Evolutionary conservation across 2,329 filamentous ascomycete species (phyloP).

Genomic region (Exophiala lecanii-corni): DNA sequence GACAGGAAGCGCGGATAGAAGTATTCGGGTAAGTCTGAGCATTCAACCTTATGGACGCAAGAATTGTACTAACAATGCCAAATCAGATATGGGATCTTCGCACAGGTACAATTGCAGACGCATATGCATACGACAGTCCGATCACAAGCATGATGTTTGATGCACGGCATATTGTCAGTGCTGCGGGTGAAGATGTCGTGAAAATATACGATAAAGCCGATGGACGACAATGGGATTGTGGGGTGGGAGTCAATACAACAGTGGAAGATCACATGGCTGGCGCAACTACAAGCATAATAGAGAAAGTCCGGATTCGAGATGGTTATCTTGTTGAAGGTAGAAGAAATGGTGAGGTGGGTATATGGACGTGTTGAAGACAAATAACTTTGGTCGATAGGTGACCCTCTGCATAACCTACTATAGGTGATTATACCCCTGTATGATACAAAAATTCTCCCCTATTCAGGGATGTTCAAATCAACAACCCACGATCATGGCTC

Average conservation of each 20-base stretch:
- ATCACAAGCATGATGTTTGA: slow-evolving; percentile 99
- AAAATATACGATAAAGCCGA: slow-evolving; percentile 99
- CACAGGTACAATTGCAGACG: slow-evolving; percentile 90
- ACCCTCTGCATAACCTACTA: no score
- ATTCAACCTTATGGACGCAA: no score
- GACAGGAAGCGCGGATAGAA: slow-evolving; percentile 86
- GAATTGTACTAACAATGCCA: slow-evolving; percentile 20
- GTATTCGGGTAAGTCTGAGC: slow-evolving; percentile 70
- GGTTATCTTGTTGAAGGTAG: slow-evolving; percentile 91
- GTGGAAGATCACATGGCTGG: slow-evolving; percentile 58
- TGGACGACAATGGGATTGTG: slow-evolving; percentile 93
- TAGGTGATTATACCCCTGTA: no score
- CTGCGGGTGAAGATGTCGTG: slow-evolving; percentile 86
- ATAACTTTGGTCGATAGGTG: no score
- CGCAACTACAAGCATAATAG: slow-evolving; percentile 64
- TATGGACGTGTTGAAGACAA: slow-evolving; percentile 83
- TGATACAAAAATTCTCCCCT: background rate
- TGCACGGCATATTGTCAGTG: slow-evolving; percentile 77
- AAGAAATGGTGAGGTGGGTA: slow-evolving; percentile 78
- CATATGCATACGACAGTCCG: slow-evolving; percentile 88
- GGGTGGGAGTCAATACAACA: slow-evolving; percentile 61
- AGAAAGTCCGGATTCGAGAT: slow-evolving; percentile 84
- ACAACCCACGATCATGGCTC: no score
- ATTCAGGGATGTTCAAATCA: background rate
- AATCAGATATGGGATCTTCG: slow-evolving; percentile 94